Evolutionary conservation across 257 asterid species (phyloP).

Genomic region (Echium plantagineum): DNA sequence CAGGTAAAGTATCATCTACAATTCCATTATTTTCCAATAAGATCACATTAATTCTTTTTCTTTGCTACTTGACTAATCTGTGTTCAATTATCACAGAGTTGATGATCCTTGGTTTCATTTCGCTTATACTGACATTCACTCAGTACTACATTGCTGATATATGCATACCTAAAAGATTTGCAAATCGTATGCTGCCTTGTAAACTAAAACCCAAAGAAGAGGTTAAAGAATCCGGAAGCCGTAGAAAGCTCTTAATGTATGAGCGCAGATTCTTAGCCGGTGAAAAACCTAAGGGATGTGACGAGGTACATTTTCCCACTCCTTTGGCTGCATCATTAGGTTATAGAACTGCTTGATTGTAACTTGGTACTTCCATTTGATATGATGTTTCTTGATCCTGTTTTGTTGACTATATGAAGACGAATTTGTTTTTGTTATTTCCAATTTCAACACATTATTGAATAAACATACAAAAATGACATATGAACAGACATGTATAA

Average conservation of each 20-base stretch:
- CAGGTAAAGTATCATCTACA: conserved; percentile 31
- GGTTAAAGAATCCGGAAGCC: conserved; percentile 14
- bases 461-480: too few relatives aligned
- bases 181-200: conserved; percentile 74
- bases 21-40: not conserved
- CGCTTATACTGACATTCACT: conserved; percentile 65
- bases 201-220: conserved; percentile 4
- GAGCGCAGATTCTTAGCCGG: conserved; percentile 55
- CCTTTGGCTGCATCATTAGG: not conserved
- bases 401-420: too few relatives aligned
- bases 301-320: conserved; percentile 25
- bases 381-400: too few relatives aligned
- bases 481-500: too few relatives aligned
- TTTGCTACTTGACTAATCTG: conserved; percentile 8
- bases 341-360: too few relatives aligned
- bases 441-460: too few relatives aligned
- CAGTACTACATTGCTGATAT: conserved; percentile 80
- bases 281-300: conserved; percentile 24
- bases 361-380: too few relatives aligned
- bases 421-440: too few relatives aligned
- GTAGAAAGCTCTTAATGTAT: conserved; percentile 43
- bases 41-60: not conserved
- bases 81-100: conserved; percentile 49
- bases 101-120: conserved; percentile 96
- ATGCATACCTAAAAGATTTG: conserved; percentile 65